These are phyloP conservation scores for Oxyria digyna DNA, from an alignment of 148 eudicot species.

Conservation along the genomic window DNA sequence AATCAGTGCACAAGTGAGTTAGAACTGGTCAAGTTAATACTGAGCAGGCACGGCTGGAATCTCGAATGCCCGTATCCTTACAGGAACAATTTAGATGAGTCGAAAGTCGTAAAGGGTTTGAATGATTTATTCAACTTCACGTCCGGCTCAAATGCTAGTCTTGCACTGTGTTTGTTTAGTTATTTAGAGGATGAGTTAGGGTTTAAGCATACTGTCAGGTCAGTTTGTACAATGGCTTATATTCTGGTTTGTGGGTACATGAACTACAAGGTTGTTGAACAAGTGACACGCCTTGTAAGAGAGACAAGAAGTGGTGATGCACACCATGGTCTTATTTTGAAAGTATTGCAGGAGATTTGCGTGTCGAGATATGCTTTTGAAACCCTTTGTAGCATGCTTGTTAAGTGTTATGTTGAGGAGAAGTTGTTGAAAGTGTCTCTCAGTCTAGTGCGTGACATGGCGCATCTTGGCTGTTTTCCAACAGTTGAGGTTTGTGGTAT, in stretches of 20 bases:
- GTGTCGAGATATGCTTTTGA: constrained; percentile 12
- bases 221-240: constrained; percentile 26
- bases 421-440: constrained; percentile 19
- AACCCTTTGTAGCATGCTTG: constrained; percentile 40
- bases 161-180: constrained; percentile 29
- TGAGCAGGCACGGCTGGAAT: constrained; percentile 23
- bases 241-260: constrained; percentile 33
- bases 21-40: constrained; percentile 19
- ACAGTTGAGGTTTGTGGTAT: constrained; percentile 26
- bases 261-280: constrained; percentile 29
- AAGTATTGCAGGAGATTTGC: constrained; percentile 20
- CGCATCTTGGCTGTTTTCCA: constrained; percentile 25
- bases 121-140: constrained; percentile 19
- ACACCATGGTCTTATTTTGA: constrained; percentile 15
- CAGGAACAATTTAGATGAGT: constrained; percentile 14
- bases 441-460: constrained; percentile 20
- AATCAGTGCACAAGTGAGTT: constrained; percentile 8
- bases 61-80: constrained; percentile 3
- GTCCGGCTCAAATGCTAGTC: constrained; percentile 23
- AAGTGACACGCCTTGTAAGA: constrained; percentile 18
- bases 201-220: constrained; percentile 19
- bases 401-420: constrained; percentile 20
- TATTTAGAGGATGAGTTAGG: constrained; percentile 24
- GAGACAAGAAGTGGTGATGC: constrained; percentile 15
- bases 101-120: constrained; percentile 16